Conservation (phyloP, 371 early-diverging fungal genomes). For the Dinochytrium kinnereticum region DNA sequence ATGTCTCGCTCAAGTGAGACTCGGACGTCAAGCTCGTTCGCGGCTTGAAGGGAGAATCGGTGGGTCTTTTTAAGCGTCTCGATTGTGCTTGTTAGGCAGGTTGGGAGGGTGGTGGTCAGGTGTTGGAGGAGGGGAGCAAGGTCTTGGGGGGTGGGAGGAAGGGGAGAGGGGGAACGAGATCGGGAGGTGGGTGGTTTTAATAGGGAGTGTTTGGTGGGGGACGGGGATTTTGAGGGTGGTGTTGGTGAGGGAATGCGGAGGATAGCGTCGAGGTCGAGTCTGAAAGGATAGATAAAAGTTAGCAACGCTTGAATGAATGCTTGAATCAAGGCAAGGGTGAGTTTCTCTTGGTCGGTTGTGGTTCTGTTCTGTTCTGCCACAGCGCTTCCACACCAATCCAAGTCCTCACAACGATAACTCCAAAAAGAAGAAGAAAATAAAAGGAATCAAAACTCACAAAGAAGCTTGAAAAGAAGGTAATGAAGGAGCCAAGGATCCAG, state of each 20-base stretch:
- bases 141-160: background rate
- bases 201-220: too few relatives aligned
- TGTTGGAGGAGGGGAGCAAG: background rate
- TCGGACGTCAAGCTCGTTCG: constrained; percentile 2
- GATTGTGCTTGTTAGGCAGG: constrained; percentile 13
- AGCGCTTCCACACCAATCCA: too few relatives aligned
- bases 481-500: background rate
- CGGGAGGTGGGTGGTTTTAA: background rate
- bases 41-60: background rate
- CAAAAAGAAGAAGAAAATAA: background rate
- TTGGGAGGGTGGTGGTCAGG: constrained; percentile 17
- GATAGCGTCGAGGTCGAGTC: too few relatives aligned
- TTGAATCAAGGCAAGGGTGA: too few relatives aligned
- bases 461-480: background rate
- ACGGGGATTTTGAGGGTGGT: too few relatives aligned
- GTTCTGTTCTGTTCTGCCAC: too few relatives aligned
- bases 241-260: too few relatives aligned
- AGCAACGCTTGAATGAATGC: too few relatives aligned
- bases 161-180: background rate
- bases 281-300: too few relatives aligned
- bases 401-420: too few relatives aligned
- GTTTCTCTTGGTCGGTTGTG: too few relatives aligned
- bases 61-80: background rate
- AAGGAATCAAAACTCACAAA: background rate
- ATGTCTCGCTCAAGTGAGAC: constrained; percentile 4